Evolutionary conservation across 179 eudicot species (phyloP).

Genomic region (Patellifolia procumbens): DNA sequence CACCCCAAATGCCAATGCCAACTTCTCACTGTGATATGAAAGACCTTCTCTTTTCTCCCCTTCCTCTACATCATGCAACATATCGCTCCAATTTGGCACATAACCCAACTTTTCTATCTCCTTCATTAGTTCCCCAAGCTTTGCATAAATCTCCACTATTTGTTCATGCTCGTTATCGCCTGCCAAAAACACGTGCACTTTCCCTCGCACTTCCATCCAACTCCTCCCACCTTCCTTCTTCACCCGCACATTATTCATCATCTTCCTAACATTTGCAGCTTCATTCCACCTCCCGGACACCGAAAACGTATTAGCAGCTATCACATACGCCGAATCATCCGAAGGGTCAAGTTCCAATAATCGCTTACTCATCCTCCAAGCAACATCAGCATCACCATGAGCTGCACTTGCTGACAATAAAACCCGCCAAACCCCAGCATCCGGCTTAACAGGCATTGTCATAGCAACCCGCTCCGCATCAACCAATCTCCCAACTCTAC

Average conservation of each 20-base stretch:
- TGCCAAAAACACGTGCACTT: slow-evolving; percentile 54
- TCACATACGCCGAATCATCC: slow-evolving; percentile 73
- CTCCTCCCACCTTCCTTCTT: slow-evolving; percentile 65
- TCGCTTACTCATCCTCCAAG: slow-evolving; percentile 50
- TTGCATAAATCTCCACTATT: slow-evolving; percentile 45
- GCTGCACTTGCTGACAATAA: slow-evolving; percentile 50
- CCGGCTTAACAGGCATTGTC: slow-evolving; percentile 56
- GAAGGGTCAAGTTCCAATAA: slow-evolving; percentile 48
- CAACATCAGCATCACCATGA: slow-evolving; percentile 45
- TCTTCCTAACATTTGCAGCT: slow-evolving; percentile 49
- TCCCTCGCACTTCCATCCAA: slow-evolving; percentile 65
- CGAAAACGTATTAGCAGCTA: slow-evolving; percentile 53
- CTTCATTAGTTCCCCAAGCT: slow-evolving; percentile 49
- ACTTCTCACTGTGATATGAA: slow-evolving; percentile 61
- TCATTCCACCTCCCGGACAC: slow-evolving; percentile 52
- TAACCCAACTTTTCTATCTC: slow-evolving; percentile 54
- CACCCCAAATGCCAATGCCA: slow-evolving; percentile 66
- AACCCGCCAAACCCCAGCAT: slow-evolving; percentile 66
- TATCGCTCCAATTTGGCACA: slow-evolving; percentile 48
- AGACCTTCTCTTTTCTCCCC: slow-evolving; percentile 57
- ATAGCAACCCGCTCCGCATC: slow-evolving; percentile 57
- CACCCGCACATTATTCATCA: slow-evolving; percentile 54
- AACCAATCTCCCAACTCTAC: slow-evolving; percentile 50
- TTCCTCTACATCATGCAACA: slow-evolving; percentile 52
- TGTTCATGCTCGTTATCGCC: slow-evolving; percentile 50